Conservation (phyloP, 495 filamentous ascomycete species). For the Aspergillus bridgeri region DNA sequence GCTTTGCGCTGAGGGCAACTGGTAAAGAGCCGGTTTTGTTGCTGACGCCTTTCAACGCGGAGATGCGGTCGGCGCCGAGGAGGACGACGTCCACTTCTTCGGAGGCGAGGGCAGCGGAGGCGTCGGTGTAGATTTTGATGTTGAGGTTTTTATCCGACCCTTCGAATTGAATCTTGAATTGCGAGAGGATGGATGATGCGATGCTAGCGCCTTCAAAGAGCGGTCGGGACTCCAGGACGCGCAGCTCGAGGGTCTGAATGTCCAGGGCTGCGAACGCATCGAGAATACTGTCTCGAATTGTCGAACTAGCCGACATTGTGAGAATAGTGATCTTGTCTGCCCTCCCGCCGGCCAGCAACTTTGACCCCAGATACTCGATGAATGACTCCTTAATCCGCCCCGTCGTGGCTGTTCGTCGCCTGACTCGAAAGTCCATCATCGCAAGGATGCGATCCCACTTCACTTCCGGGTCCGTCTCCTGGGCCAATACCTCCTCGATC, state of each 20-base stretch:
- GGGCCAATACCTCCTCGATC: constrained; percentile 22
- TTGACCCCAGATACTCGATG: constrained; percentile 27
- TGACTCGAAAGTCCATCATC: constrained; percentile 32
- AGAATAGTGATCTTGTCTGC: constrained; percentile 43
- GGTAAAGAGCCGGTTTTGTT: constrained; percentile 67
- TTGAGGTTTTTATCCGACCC: constrained; percentile 18
- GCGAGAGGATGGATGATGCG: constrained; percentile 42
- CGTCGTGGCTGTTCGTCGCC: constrained; percentile 23
- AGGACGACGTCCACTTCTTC: constrained; percentile 49
- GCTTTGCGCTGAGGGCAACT: constrained; percentile 46
- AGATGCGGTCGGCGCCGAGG: constrained; percentile 62
- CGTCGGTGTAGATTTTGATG: constrained; percentile 57
- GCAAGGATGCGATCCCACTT: constrained; percentile 23
- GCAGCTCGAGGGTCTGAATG: constrained; percentile 45
- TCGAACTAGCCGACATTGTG: constrained; percentile 60
- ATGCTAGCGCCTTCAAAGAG: constrained; percentile 61
- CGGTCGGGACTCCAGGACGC: constrained; percentile 63
- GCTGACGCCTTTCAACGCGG: constrained; percentile 48
- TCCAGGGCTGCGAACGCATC: constrained; percentile 26
- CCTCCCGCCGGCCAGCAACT: constrained; percentile 23
- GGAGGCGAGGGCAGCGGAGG: constrained; percentile 53
- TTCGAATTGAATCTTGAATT: constrained; percentile 22
- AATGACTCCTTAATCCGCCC: constrained; percentile 33
- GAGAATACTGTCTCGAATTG: constrained; percentile 46
- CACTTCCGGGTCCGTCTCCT: constrained; percentile 20